Base-by-base conservation (phyloP, 2,329 filamentous ascomycete genomes). In the Tolypocladium ophioglossoides region DNA sequence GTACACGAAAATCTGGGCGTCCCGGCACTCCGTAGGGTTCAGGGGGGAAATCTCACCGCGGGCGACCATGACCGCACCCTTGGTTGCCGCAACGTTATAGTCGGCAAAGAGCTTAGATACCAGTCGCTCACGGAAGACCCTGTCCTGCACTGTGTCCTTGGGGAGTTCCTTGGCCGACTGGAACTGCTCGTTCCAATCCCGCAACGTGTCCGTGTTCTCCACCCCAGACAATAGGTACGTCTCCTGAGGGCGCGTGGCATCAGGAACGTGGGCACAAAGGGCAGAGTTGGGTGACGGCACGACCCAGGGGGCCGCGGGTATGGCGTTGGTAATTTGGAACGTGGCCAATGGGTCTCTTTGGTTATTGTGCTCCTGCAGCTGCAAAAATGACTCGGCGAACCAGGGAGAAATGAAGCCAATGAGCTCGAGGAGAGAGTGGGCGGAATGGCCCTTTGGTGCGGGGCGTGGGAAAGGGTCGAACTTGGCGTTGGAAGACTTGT, bases 161-260 rank as follows among this genome's bases (percentile, higher is more conserved):
- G 92, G 91, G 59, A 99, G 80, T 70, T 99, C 94, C 64, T 90
- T 86, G 12, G 94, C 96, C 2, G 92, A 96, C 71, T 99, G 94
- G 67, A 99, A 95, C 68, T 99, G 94, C 70, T 99, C 94, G 64
- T 99, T 99, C 92, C 95, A 99, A 70, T 99, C 94, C 55, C 94
- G 84, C 58, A 99, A 77, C 5, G 91, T 96, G 66, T 99, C 94
- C 0, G 90, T 89, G 68, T 92, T 96, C 65, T 99, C 94, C 30
- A 91, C 85, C 34, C 95, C 95, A 22, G 89, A 83, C 56, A 97
- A 84, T 56, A 99, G 76, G 67, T 89, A 96, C 50, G 87, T 89
- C 75, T 99, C 94, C 72, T 99, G 94, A 24, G 91, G 89, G 54
- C 95, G 84, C 24, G 91, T 89, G 58, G 91, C 81, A 68, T 99